Conservation (phyloP, 2,329 filamentous ascomycete genomes). For the Fusarium sp. region DNA sequence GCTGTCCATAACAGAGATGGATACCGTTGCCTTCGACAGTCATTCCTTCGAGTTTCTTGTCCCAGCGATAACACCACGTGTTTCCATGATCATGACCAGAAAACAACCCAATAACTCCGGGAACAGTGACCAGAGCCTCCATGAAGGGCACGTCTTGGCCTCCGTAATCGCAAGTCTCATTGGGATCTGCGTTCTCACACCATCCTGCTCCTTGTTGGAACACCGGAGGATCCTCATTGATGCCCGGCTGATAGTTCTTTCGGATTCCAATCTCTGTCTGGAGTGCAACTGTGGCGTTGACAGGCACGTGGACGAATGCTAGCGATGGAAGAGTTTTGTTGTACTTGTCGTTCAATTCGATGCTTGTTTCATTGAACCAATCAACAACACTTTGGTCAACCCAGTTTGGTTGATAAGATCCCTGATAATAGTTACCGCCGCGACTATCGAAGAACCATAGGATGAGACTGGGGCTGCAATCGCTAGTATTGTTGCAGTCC, state of each 20-base stretch:
- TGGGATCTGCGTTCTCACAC: conserved; percentile 52
- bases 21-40: conserved; percentile 53
- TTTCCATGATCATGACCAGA: conserved; percentile 74
- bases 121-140: conserved; percentile 64
- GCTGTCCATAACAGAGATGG: conserved; percentile 69
- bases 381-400: conserved; percentile 55
- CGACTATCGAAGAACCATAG: conserved; percentile 79
- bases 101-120: conserved; percentile 67
- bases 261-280: conserved; percentile 50
- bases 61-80: conserved; percentile 66
- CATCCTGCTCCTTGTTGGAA: conserved; percentile 56
- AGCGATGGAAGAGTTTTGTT: conserved; percentile 54
- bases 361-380: conserved; percentile 54
- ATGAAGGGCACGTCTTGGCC: conserved; percentile 70
- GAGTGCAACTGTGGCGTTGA: conserved; percentile 53
- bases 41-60: conserved; percentile 49
- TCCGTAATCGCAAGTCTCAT: conserved; percentile 53
- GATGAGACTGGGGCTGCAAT: conserved; percentile 56
- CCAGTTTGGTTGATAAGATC: conserved; percentile 51
- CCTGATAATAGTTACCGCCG: conserved; percentile 64
- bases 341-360: conserved; percentile 38
- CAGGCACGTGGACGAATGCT: conserved; percentile 61
- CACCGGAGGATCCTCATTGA: conserved; percentile 56
- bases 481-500: conserved; percentile 43
- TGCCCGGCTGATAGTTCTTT: conserved; percentile 52